Base-by-base conservation (phyloP, 805 yeast genomes). In the Kluyveromyces wickerhamii region DNA sequence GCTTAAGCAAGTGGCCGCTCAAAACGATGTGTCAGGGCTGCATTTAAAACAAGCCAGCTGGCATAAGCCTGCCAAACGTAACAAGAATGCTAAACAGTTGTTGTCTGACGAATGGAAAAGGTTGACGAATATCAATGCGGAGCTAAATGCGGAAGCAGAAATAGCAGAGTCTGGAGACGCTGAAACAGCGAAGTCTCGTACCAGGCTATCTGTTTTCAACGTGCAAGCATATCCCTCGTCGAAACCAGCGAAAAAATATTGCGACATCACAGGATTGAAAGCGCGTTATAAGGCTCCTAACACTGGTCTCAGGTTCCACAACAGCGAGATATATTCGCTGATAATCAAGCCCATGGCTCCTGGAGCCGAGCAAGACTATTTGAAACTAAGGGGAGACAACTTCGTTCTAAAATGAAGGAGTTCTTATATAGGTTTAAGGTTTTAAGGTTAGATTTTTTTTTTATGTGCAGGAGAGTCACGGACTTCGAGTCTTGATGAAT, bases 301-400 rank as follows among this genome's bases (percentile, higher is more conserved):
- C 17, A 81, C 75, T 48, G 80, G 81, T 27, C 62, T 89, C 34
- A 66, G 95, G 37, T 89, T 77, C 56, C 77, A 83, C 57, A 80
- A 89, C 54, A 76, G 76, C 34, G 96, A 89, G 57, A 79, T 89
- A 20, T 88, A 75, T 56, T 83, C 79, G 31, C 66, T 80, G 22
- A 80, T 85, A 22, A 65, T 72, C 34, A 75, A 76, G 54, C 74
- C 75, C 42, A 74, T 89, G 77, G 79, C 87, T 1, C 84, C 94
- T 3, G 95, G 96, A 16, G 81, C 82, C 19, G 96, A 89, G 59
- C 97, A 89, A 60, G 94, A 87, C 57, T 89, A 87, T 54, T 65
- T 89, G 51, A 82, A 82, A 44, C 64, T 89, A 40, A 70, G 97
- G 47, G 85, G 83, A 35, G 97, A 95, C 25, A 83, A 89, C 54